Base-by-base conservation (phyloP, 441 rosid species). In the Populus tomentosa region DNA sequence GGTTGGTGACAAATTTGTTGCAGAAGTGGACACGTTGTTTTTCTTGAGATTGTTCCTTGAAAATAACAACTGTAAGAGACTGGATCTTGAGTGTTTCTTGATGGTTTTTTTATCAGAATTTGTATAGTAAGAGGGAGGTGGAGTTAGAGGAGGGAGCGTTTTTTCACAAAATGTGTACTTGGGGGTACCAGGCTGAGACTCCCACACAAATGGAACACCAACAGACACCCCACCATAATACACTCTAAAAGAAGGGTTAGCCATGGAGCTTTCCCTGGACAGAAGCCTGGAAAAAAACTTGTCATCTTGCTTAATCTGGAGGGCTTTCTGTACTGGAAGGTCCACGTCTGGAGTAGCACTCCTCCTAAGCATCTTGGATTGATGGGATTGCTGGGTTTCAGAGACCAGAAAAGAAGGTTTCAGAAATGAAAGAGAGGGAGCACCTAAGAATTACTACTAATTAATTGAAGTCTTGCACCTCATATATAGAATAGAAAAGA, bases 141-240 rank as follows among this genome's bases (percentile, higher is more conserved):
- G 95, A 11, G 90, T 87, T 30, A 89, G 83, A 20, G 91, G 93
- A 46, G 92, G 92, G 35, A 83, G 79, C 7, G 85, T 68, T 56
- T 71, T 46, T 33, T 77, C 76, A 18, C 67, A 26, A 23, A 76
- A 76, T 7, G 80, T 16, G 78, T 81, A 53, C 69, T 88, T 91
- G 2, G 94, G 96, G 0, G 90, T 90, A 3, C 94, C 96, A 0
- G 96, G 96, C 69, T 71, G 85, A 30, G 92, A 87, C 53, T 91
- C 96, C 96, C 94, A 91, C 21, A 75, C n/a, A 78, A 91, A 91
- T 2, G 96, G 96, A 7, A 91, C 87, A 11, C 89, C 81, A 35
- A 86, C 88, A 1, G 86, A 67, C 4, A 65, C 74, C 61, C 84
- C 88, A 8, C 84, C 89, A n/a, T 84, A 80, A 73, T 87, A 79